Evolutionary conservation across 257 asterid genomes (phyloP), one percentile per base, ranked within the genome.

Genomic region (Ophiorrhiza pumila): DNA sequence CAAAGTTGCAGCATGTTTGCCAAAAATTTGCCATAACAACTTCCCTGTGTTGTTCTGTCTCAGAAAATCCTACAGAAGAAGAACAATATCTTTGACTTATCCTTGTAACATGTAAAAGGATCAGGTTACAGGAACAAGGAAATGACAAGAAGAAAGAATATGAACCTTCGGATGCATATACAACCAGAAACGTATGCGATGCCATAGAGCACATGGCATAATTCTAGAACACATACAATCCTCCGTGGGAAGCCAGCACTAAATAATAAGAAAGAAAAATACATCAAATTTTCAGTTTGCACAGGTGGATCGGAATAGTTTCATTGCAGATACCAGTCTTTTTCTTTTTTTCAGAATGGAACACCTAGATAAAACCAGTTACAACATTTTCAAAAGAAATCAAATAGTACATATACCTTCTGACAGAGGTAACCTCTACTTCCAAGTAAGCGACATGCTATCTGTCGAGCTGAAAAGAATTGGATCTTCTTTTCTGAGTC

Each of bases 151-250:
- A 60, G 66, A 69, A 37, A 52, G 78, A 52, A 68, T 39, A 52
- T 53, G 71, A 72, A 94, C 97, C 97, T 91, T 94, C 15, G 99
- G 97, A 82, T 95, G 99, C 99, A 95, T 95, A 80, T 95, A 95
- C 79, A 95, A 69, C 97, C 99, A 95, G 78, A 92, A 82, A 64
- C 76, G 90, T 65, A 95, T 58, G 68, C 82, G 87, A 66, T 67
- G 79, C 92, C 97, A 87, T 61, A 92, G 90, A 32, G 90, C 70
- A 68, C 75, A 82, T 50, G 58, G 43, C 55, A 76, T 57, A 71
- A 90, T 76, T 77, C 83, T 89, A 66, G 94, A 84, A 74, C 99
- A 95, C 84, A 92, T 84, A 77, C 99, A 95, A 74, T 95, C 99
- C 60, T 78, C 95, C 67, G 22, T 59, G 45, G 91, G 82, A 82